Base-by-base conservation (phyloP, 192 early-diverging fungal species). In the Spinellus fusiger region DNA sequence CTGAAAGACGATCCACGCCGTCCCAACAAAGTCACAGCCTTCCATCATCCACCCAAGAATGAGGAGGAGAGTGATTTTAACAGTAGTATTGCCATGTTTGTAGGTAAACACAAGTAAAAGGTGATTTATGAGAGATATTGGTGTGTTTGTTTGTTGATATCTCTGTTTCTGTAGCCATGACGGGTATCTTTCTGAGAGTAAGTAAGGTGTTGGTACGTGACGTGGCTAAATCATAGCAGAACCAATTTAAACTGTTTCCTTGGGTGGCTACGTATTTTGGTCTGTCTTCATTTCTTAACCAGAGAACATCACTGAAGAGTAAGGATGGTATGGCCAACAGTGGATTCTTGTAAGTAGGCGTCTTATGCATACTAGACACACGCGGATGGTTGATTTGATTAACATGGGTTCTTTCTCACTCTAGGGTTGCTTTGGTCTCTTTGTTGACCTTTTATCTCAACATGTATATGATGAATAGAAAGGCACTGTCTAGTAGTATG, bases 251-350 rank as follows among this genome's bases (percentile, higher is more conserved):
- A 37, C 16, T 60, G 2, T 16, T 73, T 15, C 71, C 71, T 26
- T 73, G 71, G 71, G 32, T 68, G 23, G 59, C 71, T 4, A 31
- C 59, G 40, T 73, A 63, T 31, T 73, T 73, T 60, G 71, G 71
- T 20, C 10, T 73, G 35, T 28, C 38, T 23, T 50, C 71, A 8
- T 37, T 51, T 26, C 56, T 73, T 12, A 73, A 73, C 33, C 55
- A 47, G 9, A 67, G 61, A 37, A 73, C 64, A 15, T 64, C 66
- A 26, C 46, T 63, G 32, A 57, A 54, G 29, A 6, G 49, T 16
- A 60, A 53, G 22, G 65, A 65, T 34, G 46, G 56, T 23, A 25
- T 61, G 23, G 56, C 59, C 23, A 53, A 51, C 33, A 73, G 58
- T 56, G 66, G 66, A 47, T 28, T 49, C 13, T 40, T 71, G 69